These are phyloP conservation scores for Sugiyamaella marilandica DNA, from an alignment of 805 yeast genomes.

Conservation along the genomic window DNA sequence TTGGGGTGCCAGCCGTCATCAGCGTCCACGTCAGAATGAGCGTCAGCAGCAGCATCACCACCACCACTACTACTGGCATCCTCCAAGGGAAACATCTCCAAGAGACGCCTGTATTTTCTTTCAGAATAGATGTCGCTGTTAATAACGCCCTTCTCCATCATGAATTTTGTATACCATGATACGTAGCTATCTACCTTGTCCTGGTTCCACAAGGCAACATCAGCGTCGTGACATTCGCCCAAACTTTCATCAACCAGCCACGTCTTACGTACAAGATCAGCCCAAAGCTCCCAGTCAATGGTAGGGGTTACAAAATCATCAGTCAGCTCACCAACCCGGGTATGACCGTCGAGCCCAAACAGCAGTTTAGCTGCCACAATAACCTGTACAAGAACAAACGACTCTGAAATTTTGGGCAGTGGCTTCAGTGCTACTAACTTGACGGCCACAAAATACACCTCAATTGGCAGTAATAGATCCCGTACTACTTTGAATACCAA, in stretches of 20 bases:
- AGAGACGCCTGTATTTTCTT: conserved; percentile 15
- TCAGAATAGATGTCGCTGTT: not conserved
- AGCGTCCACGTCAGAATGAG: not conserved
- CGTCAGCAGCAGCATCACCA: not conserved
- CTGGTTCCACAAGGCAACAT: conserved; percentile 47
- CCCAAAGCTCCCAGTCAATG: conserved; percentile 33
- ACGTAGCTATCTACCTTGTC: conserved; percentile 44
- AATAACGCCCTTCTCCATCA: conserved; percentile 1
- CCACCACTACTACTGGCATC: not conserved
- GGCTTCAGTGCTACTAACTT: not conserved
- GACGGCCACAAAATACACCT: conserved; percentile 34
- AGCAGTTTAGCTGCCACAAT: conserved; percentile 17
- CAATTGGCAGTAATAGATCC: conserved; percentile 48
- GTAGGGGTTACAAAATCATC: conserved; percentile 17
- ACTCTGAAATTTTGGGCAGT: not conserved
- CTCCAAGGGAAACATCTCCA: conserved; percentile 24
- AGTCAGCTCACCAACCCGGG: conserved; percentile 6
- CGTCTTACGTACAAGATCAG: conserved; percentile 26
- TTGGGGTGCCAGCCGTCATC: not conserved
- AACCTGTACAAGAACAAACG: conserved; percentile 9
- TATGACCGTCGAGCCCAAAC: conserved; percentile 26
- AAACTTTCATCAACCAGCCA: conserved; percentile 24
- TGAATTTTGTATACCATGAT: conserved; percentile 43
- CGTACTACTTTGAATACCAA: conserved; percentile 39
- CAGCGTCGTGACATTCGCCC: conserved; percentile 30